Evolutionary conservation across 108 stramenopile species (phyloP).

Genomic region (Cylindrotheca fusiformis): DNA sequence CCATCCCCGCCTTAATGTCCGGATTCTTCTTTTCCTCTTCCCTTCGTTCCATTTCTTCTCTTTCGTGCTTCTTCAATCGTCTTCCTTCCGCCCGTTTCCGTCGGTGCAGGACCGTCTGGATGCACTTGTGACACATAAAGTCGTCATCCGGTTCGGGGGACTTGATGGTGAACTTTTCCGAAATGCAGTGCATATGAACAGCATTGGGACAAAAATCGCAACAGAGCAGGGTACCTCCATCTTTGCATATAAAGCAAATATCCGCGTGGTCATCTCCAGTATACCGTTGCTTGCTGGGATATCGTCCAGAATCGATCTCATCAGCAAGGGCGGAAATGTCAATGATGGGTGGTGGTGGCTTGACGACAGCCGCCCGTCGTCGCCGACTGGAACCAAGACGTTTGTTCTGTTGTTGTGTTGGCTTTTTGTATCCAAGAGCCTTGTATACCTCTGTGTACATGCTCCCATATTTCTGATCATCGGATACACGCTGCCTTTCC

Average conservation of each 20-base stretch:
- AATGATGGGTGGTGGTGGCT: constrained; percentile 42
- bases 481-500: constrained; percentile 4
- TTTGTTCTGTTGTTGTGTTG: neutral
- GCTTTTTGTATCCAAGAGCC: constrained; percentile 12
- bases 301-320: constrained; percentile 70
- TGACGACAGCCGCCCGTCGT: constrained; percentile 1
- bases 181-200: constrained; percentile 62
- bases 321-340: constrained; percentile 63
- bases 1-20: constrained; percentile 44
- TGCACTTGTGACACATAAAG: constrained; percentile 76
- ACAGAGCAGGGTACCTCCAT: constrained; percentile 37
- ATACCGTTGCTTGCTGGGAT: constrained; percentile 71
- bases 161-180: constrained; percentile 44
- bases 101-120: constrained; percentile 37
- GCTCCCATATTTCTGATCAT: constrained; percentile 23
- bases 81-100: constrained; percentile 69
- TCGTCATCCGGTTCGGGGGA: constrained; percentile 73
- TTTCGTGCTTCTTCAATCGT: constrained; percentile 53
- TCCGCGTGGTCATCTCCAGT: constrained; percentile 39
- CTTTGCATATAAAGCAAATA: constrained; percentile 55
- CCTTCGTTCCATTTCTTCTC: constrained; percentile 29
- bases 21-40: constrained; percentile 17
- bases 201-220: constrained; percentile 74
- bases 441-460: constrained; percentile 39
- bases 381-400: neutral